Evolutionary conservation across 1,284 basidiomycete genomes (phyloP), one percentile per base, ranked within the genome.

Genomic region (Singerocomus rubriflavus): DNA sequence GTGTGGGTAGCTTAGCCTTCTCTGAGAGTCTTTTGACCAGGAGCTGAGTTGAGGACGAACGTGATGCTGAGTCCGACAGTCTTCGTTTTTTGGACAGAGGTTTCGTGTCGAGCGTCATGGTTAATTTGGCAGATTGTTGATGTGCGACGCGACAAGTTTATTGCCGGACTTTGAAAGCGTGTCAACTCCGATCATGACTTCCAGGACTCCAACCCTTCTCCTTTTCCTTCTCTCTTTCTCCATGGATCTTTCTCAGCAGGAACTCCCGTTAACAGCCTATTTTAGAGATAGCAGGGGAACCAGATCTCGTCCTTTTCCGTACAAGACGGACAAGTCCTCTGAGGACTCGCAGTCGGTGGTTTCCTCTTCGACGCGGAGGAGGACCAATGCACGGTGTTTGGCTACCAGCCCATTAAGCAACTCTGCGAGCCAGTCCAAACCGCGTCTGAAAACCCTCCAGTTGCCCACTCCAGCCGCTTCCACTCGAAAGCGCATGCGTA

Each of bases 21-120:
- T 85, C 80, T 2, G 90, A 90, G 42, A 91, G 83, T 33, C 86
- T 81, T 67, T 97, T 96, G 61, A 99, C 84, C 56, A 93, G 82
- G 16, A 98, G 82, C 42, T 76, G 76, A 3, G 76, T 63, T 5
- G 75, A 71, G 69, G 52, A 36, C 17, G 64, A 56, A 17, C 32
- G 50, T 2, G 69, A 53, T 13, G 65, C 51, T 21, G 65, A 55
- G 33, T 63, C 68, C 3, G 71, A 78, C 69, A 82, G 73, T 64
- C 77, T 86, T 62, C 82, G 76, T 61, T 79, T 86, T 63, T 87
- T 88, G 7, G 64, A 51, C 50, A 71, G 72, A 44, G 71, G 71
- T 46, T 62, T 60, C 44, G 72, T 62, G 50, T 68, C 51, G 51
- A 50, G n/a, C 25, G 65, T 59, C 68, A 66, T 70, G 44, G 30